Conservation (phyloP, 2,329 filamentous ascomycete species). For the Lomentospora prolificans region DNA sequence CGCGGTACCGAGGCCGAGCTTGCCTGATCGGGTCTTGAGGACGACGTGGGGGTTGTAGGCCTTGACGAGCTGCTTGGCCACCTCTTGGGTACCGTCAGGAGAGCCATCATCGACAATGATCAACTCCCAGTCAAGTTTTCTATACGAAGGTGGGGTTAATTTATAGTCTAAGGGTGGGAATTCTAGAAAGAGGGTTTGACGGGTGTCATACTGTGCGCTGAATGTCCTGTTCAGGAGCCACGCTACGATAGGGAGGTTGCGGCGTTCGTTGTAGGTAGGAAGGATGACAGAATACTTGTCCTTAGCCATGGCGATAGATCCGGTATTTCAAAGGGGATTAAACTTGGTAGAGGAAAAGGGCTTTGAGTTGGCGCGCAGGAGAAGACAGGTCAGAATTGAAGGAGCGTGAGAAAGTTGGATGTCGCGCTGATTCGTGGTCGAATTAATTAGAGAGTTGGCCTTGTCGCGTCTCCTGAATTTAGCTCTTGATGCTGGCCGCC, state of each 20-base stretch:
- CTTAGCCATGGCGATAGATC: conserved; percentile 33
- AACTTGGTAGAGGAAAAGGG: neutral
- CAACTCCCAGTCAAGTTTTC: conserved; percentile 91
- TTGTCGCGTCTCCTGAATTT: conserved; percentile 9
- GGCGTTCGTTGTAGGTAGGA: conserved; percentile 96
- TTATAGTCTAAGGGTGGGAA: neutral
- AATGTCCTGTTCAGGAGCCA: conserved; percentile 93
- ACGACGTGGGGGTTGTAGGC: conserved; percentile 72
- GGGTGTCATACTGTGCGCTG: conserved; percentile 62
- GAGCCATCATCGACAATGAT: conserved; percentile 98
- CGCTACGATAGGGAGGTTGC: conserved; percentile 89
- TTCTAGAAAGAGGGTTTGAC: neutral
- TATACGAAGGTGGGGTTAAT: conserved; percentile 24
- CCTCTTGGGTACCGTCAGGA: conserved; percentile 85
- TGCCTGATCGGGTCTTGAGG: conserved; percentile 82
- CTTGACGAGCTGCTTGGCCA: conserved; percentile 83
- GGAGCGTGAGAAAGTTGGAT: conserved; percentile 19
- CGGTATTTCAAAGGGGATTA: neutral
- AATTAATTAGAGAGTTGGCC: neutral
- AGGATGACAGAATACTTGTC: conserved; percentile 96
- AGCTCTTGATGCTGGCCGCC: neutral
- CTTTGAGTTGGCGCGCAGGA: neutral
- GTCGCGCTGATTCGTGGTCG: neutral
- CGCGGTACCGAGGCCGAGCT: conserved; percentile 91
- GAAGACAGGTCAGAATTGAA: conserved; percentile 11